phyloP scores from a whole-genome alignment of 208 protist species.

The Leishmania arabica region DNA sequence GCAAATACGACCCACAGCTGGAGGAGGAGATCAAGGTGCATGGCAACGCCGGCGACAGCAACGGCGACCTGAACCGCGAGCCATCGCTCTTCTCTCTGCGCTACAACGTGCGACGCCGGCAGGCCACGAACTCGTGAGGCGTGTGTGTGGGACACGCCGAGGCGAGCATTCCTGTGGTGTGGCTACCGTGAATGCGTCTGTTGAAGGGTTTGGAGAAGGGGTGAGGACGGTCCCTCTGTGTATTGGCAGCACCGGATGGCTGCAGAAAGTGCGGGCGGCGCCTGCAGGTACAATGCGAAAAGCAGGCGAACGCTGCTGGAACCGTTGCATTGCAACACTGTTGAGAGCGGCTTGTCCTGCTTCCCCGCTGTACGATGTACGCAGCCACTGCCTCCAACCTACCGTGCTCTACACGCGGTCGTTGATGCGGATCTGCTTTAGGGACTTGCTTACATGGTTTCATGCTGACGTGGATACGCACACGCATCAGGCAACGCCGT shows the following conservation, averaged over 20 bases:
- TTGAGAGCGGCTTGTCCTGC: neutral
- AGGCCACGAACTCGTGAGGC: slow-evolving; percentile 35
- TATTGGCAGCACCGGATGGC: neutral
- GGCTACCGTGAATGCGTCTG: neutral
- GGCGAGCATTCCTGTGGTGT: neutral
- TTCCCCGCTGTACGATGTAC: neutral
- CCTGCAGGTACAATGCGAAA: neutral
- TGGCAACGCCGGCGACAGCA: slow-evolving; percentile 34
- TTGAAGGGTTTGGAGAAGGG: neutral
- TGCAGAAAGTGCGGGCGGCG: neutral
- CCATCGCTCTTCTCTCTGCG: slow-evolving; percentile 89
- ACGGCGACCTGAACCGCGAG: slow-evolving; percentile 61
- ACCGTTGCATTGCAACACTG: neutral
- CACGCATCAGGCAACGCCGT: neutral
- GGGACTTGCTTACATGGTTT: neutral
- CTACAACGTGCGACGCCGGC: slow-evolving; percentile 67
- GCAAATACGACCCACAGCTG: slow-evolving; percentile 72
- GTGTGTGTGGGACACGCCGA: neutral
- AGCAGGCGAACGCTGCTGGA: neutral
- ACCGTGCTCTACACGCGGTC: neutral
- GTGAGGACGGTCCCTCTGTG: neutral
- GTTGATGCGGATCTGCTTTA: neutral
- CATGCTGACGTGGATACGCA: neutral
- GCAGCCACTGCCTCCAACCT: neutral
- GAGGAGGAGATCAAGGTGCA: slow-evolving; percentile 78